phyloP scores from a whole-genome alignment of 2,329 filamentous ascomycete genomes.

The Cordyceps tenuipes region DNA sequence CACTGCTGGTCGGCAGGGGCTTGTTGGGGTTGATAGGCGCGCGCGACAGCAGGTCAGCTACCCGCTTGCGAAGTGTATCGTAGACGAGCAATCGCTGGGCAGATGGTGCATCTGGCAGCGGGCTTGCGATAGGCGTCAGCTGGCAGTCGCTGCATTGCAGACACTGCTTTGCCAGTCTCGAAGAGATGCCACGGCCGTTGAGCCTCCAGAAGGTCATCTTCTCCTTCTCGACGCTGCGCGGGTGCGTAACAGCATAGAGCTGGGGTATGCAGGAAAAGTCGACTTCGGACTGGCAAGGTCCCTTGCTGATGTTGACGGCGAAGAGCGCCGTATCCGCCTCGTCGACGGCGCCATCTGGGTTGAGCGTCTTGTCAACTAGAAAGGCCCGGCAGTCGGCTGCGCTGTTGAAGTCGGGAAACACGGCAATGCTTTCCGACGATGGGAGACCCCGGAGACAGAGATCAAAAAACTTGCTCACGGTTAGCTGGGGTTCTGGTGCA shows the following conservation, averaged over 20 bases:
- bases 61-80: background rate
- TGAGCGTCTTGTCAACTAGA: background rate
- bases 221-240: background rate
- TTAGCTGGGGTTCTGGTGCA: background rate
- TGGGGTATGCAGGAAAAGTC: background rate
- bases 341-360: background rate
- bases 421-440: background rate
- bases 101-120: background rate
- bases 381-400: background rate
- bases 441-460: background rate
- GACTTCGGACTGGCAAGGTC: background rate
- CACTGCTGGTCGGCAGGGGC: slow-evolving; percentile 23
- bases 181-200: background rate
- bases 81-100: background rate
- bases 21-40: background rate
- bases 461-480: background rate
- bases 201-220: background rate
- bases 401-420: background rate
- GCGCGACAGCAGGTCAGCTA: background rate
- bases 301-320: background rate
- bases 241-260: background rate
- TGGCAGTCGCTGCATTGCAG: background rate
- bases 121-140: background rate
- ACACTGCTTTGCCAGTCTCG: background rate
- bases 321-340: background rate